A percentile compares a stretch with the other conserved stretches of the same genome.
Conservation (phyloP, 768 basidiomycete species). For the Dictyophora rubrovolvata region DNA sequence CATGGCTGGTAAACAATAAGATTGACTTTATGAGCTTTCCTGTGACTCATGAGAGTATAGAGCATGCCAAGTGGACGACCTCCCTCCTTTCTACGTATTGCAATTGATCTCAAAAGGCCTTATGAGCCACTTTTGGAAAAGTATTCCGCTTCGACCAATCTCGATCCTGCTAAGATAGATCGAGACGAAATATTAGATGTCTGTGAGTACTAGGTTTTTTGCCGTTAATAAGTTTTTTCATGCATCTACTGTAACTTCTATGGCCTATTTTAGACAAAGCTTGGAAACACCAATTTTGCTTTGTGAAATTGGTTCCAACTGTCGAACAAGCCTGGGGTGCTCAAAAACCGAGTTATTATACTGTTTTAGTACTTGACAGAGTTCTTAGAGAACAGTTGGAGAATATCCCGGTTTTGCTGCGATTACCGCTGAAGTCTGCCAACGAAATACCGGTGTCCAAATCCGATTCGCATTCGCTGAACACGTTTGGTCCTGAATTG, state of each 20-base stretch:
- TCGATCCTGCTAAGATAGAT: too few species aligned
- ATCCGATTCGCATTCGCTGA: background rate
- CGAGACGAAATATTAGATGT: too few species aligned
- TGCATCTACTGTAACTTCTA: too few species aligned
- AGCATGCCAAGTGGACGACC: background rate
- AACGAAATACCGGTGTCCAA: background rate
- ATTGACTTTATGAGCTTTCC: background rate
- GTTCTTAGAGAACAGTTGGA: background rate
- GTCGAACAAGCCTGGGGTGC: background rate
- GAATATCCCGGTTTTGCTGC: background rate
- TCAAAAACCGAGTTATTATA: background rate
- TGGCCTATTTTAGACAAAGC: background rate
- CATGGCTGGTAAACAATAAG: constrained; percentile 46
- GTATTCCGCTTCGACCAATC: background rate
- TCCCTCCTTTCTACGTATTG: background rate
- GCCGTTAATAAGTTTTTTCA: too few species aligned
- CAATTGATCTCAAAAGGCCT: background rate
- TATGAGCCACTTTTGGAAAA: background rate
- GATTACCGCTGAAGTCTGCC: background rate
- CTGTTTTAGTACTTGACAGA: background rate
- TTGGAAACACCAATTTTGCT: background rate
- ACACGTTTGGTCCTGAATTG: too few species aligned
- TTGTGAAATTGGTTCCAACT: background rate
- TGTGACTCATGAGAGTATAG: background rate
- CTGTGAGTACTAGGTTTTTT: too few species aligned